Percentiles rank a stretch among this genome's conserved stretches.
phyloP scores from a whole-genome alignment of 371 early-diverging fungal species.

The Neoconidiobolus thromboides region DNA sequence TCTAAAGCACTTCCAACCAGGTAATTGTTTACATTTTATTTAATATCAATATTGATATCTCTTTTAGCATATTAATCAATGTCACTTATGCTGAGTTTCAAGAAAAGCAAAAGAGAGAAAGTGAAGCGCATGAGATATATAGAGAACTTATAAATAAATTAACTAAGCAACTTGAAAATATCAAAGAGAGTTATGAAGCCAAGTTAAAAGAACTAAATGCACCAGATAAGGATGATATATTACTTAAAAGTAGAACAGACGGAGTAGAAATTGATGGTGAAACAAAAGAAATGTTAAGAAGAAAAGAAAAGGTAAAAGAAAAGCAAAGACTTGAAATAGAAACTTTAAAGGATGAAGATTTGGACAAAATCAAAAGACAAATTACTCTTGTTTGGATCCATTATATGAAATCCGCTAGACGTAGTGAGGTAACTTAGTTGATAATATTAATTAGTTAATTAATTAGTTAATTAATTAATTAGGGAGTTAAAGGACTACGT shows the following conservation, averaged over 20 bases:
- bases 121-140: conserved; percentile 44
- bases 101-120: conserved; percentile 50
- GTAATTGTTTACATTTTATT: conserved; percentile 14
- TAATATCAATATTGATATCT: not conserved
- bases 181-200: conserved; percentile 21
- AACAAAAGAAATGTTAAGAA: conserved; percentile 46
- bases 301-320: conserved; percentile 36
- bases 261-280: conserved; percentile 56
- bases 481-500: conserved; percentile 54
- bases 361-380: conserved; percentile 34
- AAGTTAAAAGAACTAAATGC: conserved; percentile 12
- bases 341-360: conserved; percentile 28
- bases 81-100: conserved; percentile 74
- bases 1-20: conserved; percentile 55
- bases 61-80: conserved; percentile 27
- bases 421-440: conserved; percentile 37
- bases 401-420: conserved; percentile 65
- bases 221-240: conserved; percentile 12
- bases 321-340: conserved; percentile 44
- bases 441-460: not conserved
- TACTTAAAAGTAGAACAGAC: conserved; percentile 22
- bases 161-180: conserved; percentile 25
- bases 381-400: conserved; percentile 64
- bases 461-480: not conserved
- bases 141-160: conserved; percentile 41